A percentile compares a stretch with the other conserved stretches of the same genome.
These are phyloP conservation scores for Mortierella antarctica DNA, from an alignment of 192 early-diverging fungal genomes.

Conservation along the genomic window DNA sequence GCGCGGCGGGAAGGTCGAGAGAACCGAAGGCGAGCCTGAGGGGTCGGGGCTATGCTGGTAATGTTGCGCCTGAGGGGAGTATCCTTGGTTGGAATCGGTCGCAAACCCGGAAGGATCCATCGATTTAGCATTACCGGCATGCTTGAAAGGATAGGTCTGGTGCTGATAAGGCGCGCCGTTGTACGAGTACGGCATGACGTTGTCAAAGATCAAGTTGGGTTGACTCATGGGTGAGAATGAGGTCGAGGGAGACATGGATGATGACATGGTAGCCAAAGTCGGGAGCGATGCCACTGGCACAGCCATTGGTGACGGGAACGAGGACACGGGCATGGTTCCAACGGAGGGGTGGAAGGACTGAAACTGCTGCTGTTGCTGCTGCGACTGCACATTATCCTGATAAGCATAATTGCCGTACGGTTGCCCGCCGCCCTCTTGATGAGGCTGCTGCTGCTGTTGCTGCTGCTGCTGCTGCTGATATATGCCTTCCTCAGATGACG, in stretches of 20 bases:
- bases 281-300: slow-evolving; percentile 43
- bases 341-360: slow-evolving; percentile 31
- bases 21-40: slow-evolving; percentile 27
- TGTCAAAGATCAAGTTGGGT: slow-evolving; percentile 34
- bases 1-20: slow-evolving; percentile 32
- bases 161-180: slow-evolving; percentile 33
- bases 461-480: slow-evolving; percentile 27
- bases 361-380: slow-evolving; percentile 28
- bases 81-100: slow-evolving; percentile 22
- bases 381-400: slow-evolving; percentile 14
- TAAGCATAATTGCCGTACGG: slow-evolving; percentile 23
- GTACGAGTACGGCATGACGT: slow-evolving; percentile 46
- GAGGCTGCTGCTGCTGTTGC: slow-evolving; percentile 12
- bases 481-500: slow-evolving; percentile 13
- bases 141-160: slow-evolving; percentile 48
- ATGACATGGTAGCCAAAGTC: slow-evolving; percentile 44
- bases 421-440: slow-evolving; percentile 3
- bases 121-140: slow-evolving; percentile 50
- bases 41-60: slow-evolving; percentile 45
- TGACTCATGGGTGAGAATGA: slow-evolving; percentile 40
- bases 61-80: slow-evolving; percentile 31
- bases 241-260: slow-evolving; percentile 40
- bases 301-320: slow-evolving; percentile 34
- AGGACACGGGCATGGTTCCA: slow-evolving; percentile 35
- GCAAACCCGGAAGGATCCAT: slow-evolving; percentile 25